phyloP scores from a whole-genome alignment of 2,329 filamentous ascomycete genomes.

The Alternaria sp. region DNA sequence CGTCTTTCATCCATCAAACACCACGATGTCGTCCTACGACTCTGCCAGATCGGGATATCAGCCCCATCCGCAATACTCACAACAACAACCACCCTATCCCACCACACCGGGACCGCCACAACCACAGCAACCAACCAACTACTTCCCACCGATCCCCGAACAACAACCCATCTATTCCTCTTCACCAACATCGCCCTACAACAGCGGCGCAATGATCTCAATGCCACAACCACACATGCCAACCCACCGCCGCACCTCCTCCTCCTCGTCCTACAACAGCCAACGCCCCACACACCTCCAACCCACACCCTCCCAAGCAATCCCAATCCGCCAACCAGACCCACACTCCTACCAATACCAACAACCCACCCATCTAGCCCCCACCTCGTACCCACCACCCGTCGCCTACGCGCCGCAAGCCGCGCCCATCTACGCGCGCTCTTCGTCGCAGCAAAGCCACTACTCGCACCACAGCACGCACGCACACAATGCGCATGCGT shows the following conservation, averaged over 20 bases:
- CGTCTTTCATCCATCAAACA: neutral
- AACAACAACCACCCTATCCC: slow-evolving; percentile 23
- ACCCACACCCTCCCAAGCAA: neutral
- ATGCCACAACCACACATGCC: neutral
- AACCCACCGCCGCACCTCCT: slow-evolving; percentile 10
- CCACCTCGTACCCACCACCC: slow-evolving; percentile 5
- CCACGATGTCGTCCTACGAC: slow-evolving; percentile 31
- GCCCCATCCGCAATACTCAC: slow-evolving; percentile 9
- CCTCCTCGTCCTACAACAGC: slow-evolving; percentile 1
- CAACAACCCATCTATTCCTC: slow-evolving; percentile 16
- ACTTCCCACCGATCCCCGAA: slow-evolving; percentile 10
- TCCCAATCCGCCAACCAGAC: slow-evolving; percentile 10
- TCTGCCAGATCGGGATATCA: slow-evolving; percentile 22
- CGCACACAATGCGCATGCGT: slow-evolving; percentile 13
- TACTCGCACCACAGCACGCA: slow-evolving; percentile 1
- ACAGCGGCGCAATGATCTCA: neutral
- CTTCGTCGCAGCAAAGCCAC: slow-evolving; percentile 8
- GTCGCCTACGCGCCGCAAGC: slow-evolving; percentile 1
- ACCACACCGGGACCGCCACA: slow-evolving; percentile 12
- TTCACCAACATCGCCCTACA: slow-evolving; percentile 1
- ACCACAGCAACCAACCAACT: slow-evolving; percentile 1
- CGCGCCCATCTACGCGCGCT: slow-evolving; percentile 7
- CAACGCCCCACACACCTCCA: slow-evolving; percentile 1
- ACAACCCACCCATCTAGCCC: neutral
- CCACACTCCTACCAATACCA: neutral